Evolutionary conservation across 768 basidiomycete species (phyloP), one percentile per base, ranked within the genome.

Genomic region (Trametes cingulata): DNA sequence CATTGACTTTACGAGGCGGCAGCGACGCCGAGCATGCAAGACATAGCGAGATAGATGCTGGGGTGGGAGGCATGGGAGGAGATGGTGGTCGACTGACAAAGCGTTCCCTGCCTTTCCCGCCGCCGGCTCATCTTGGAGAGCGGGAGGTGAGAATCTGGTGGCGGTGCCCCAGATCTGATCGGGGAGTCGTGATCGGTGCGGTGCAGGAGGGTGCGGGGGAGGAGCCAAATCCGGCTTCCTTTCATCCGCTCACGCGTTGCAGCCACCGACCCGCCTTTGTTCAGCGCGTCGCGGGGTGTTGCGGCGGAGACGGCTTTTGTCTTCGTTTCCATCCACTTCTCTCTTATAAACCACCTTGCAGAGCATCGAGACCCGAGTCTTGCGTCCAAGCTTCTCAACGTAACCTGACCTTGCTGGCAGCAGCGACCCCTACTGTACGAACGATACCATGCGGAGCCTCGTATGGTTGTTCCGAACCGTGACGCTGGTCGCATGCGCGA

Each of bases 21-120:
- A 72, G 61, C 41, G 69, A 72, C 5, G 67, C 62, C 2, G 71
- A 69, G 47, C 71, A 72, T 2, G 71, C 66, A 17, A 72, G 67
- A 51, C 71, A 72, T 14, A 71, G 67, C 8, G 61, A 50, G 2
- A 40, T 25, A 29, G 48, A 24, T 17, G 20, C 19, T 17, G 50
- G 33, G 1, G 40, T n/a, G 9, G 45, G 37, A 33, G 61, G 51
- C 55, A 62, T 57, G 41, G n/a, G 58, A 22, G 46, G 45, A 27
- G 33, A 27, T 42, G 45, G 49, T 51, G 37, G 33, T 3, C 41
- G 27, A 17, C 36, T 49, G 22, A 41, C 36, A 29, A 48, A 48
- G 37, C 47, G 25, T 52, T 25, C 24, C 24, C 24, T 52, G 13
- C 14, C 39, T 13, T 49, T 35, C 29, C 29, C 48, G 29, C 36